Base-by-base conservation (phyloP, 202 grass and related monocot species). In the Elaeis oleifera region DNA sequence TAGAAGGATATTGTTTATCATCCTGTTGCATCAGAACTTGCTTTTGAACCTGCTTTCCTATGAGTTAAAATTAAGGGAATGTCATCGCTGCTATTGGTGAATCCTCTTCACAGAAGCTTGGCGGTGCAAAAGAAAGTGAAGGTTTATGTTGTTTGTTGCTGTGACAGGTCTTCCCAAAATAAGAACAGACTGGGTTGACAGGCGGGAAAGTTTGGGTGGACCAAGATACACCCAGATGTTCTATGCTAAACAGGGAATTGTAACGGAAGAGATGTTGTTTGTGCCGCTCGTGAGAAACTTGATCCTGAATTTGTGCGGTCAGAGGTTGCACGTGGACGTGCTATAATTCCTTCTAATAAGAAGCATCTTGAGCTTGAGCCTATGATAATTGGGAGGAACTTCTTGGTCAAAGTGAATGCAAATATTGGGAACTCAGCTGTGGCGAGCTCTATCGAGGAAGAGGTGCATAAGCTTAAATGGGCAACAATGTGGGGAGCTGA, bases 401-500 rank as follows among this genome's bases (percentile, higher is more conserved):
- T 97, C 68, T 77, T 97, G 15, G 92, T 97, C 28, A 97, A 97
- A 80, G 78, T 97, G 25, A 97, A 97, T 72, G 92, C 92, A 48
- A 97, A 97, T 73, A 92, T 97, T 70, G 92, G 92, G 5, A 97
- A 97, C 70, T 97, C 88, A 3, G 88, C 85, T 65, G 88, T 97
- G 59, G 79, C 86, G 51, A 91, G 87, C 79, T 92, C 88, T 59
- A 97, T 97, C 4, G 92, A 97, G 78, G 92, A 97, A 51, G 92
- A 97, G 72, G 92, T 97, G 53, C 88, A 92, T 78, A 97, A 97
- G 72, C 88, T 97, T 79, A 84, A 97, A 64, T 97, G 92, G 92
- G 92, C 92, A 11, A 97, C 92, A 71, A 97, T 97, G 92, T 97
- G 92, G 88, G 92, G 84, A 69, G 92, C 92, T 61, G 92, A 97